Evolutionary conservation across 1,284 basidiomycete species (phyloP), one percentile per base, ranked within the genome.

Genomic region (Cryptococcus sp.): DNA sequence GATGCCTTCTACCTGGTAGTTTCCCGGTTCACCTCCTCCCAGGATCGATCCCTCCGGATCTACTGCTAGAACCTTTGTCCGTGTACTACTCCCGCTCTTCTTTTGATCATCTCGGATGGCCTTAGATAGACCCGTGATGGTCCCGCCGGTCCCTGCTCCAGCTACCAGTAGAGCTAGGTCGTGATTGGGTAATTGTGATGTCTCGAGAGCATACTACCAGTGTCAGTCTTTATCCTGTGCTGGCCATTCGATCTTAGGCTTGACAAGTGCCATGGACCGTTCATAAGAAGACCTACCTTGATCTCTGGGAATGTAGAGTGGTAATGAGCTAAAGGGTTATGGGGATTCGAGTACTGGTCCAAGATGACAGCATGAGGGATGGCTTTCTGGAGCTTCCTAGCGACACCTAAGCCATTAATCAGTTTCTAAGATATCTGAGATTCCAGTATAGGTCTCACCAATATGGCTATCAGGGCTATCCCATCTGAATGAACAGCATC

Each of bases 31-130:
- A 30, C 83, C 84, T 0, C 80, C 80, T 13, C 76, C 78, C 41
- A 98, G 84, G 57, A 94, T 84, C 62, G 91, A 95, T 15, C 95
- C 95, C 65, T 93, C 88, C 34, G 95, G 95, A 78, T 98, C 95
- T 33, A 93, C 82, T 4, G 85, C 94, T n/a, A 98, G 83, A 14
- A 96, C 82, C 36, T 67, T 66, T 31, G 74, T 58, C 46, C 67
- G 50, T 7, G 7, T 50, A 46, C 54, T 50, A 15, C 41, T 8
- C 38, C 46, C 50, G 31, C 53, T 34, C 50, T 53, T 58, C 52
- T 60, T 58, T 63, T 69, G 66, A 13, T 66, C 62, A 52, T 86
- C 87, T 78, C 90, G 89, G 67, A 97, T 80, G 1, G 88, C 90
- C 36, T 86, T 82, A 5, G 90, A 88, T 33, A 94, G 76, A 4